Evolutionary conservation across 2,329 filamentous ascomycete genomes (phyloP), one percentile per base, ranked within the genome.

Genomic region (Penicillium sp.): DNA sequence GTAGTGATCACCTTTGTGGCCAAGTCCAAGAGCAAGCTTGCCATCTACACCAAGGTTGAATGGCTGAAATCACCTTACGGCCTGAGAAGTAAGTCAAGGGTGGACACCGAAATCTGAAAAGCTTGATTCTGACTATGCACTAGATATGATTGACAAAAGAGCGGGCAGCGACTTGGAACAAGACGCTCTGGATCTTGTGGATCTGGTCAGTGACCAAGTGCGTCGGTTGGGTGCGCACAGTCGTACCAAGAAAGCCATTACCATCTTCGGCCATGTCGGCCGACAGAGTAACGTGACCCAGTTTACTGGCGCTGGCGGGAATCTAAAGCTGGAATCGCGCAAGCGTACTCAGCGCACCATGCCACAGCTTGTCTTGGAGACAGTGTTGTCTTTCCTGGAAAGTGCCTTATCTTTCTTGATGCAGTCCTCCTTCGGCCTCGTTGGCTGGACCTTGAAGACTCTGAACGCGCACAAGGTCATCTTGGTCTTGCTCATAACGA

Each of bases 1-100:
- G 88, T 96, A 63, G 92, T 97, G 64, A 95, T 99, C 63, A 97
- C 95, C 2, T 92, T 98, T 71, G 84, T 94, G 61, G 88, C 92
- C 54, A 98, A 98, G 78, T 92, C 91, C 12, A 92, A 90, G 74
- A 96, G 92, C 76, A 97, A 95, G 78, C 85, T 99, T 57, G 90
- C 92, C 28, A 86, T 98, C 45, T 96, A 91, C 76, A 90, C 88
- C 55, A 90, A 89, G 69, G 86, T 96, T n/a, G 90, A 92, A 67
- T 98, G 95, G 95, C 83, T 86, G 28, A 89, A 87, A 65, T 81
- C 85, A 55, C 88, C 88, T 11, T 81, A 72, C 51, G 71, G 82
- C 34, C 73, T 81, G 42, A 76, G 78, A 69, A 71, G 79, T 79
- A 64, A 71, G 77, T 69, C 17, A 11, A 22, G 17, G 22, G 76